These are phyloP conservation scores for Francoa sonchifolia DNA, from an alignment of 441 rosid species.

Conservation along the genomic window DNA sequence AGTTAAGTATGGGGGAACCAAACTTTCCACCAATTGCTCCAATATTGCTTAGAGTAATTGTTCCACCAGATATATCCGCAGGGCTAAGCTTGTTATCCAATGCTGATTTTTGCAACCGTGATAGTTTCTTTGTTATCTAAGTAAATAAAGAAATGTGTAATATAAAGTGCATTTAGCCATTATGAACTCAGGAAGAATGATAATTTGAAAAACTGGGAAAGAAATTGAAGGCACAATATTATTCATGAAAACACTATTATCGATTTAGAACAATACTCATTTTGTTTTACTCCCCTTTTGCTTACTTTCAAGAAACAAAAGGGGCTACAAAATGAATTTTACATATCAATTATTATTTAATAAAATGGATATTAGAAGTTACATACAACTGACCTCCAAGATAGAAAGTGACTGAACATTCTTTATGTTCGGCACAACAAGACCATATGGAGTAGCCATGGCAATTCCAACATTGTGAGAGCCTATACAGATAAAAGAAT, in stretches of 20 bases:
- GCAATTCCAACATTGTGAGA: conserved; percentile 92
- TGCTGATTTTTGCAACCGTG: conserved; percentile 58
- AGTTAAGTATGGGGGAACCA: conserved; percentile 69
- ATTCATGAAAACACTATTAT: neutral
- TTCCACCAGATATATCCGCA: conserved; percentile 65
- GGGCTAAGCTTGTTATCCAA: conserved; percentile 60
- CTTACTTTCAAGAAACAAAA: neutral
- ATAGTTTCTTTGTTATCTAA: conserved; percentile 70
- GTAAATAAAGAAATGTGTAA: neutral
- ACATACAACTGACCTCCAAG: conserved; percentile 42
- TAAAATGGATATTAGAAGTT: neutral
- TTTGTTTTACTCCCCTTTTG: neutral
- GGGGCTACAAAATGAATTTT: no score
- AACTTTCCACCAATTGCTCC: conserved; percentile 93
- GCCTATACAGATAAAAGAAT: conserved; percentile 25
- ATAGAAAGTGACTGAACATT: conserved; percentile 70
- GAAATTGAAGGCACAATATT: neutral
- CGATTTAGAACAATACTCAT: no score
- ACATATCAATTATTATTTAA: no score
- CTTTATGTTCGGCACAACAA: conserved; percentile 86
- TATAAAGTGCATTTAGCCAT: neutral
- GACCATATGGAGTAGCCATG: conserved; percentile 81
- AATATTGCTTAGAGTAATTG: conserved; percentile 79
- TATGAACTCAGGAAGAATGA: no score
- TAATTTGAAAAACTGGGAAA: neutral